Conservation (phyloP, 352 stramenopile species). For the Phytophthora crassamura region DNA sequence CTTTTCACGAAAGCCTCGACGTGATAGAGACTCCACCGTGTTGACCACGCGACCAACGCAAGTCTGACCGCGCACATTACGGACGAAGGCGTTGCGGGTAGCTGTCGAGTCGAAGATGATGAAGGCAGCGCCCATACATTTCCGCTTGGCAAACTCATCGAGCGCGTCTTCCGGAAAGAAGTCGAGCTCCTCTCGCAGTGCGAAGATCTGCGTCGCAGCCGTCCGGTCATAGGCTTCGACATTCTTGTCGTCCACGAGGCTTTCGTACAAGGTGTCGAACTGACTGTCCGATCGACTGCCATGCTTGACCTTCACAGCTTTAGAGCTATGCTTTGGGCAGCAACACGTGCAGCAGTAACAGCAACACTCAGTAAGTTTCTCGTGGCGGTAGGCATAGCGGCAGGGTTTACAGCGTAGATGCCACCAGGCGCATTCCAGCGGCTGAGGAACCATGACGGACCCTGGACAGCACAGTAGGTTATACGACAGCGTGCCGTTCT, state of each 20-base stretch:
- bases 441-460: slow-evolving; percentile 55
- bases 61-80: slow-evolving; percentile 52
- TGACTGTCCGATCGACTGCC: slow-evolving; percentile 28
- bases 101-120: slow-evolving; percentile 73
- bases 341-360: slow-evolving; percentile 55
- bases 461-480: slow-evolving; percentile 75
- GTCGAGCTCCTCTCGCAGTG: slow-evolving; percentile 72
- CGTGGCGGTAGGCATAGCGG: slow-evolving; percentile 56
- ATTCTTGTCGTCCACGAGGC: slow-evolving; percentile 30
- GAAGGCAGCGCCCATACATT: slow-evolving; percentile 74
- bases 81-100: slow-evolving; percentile 67
- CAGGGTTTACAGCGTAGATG: slow-evolving; percentile 67
- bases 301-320: slow-evolving; percentile 22
- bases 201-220: slow-evolving; percentile 29
- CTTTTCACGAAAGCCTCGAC: slow-evolving; percentile 28
- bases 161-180: slow-evolving; percentile 77
- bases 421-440: slow-evolving; percentile 47
- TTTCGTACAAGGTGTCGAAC: slow-evolving; percentile 37
- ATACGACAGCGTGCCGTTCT: slow-evolving; percentile 64
- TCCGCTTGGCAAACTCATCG: slow-evolving; percentile 59
- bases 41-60: slow-evolving; percentile 50
- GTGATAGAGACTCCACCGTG: slow-evolving; percentile 35
- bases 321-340: slow-evolving; percentile 39
- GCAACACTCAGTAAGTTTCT: slow-evolving; percentile 41
- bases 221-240: slow-evolving; percentile 29